Conservation (phyloP, 768 basidiomycete genomes). For the Xerocomus spinulosus region DNA sequence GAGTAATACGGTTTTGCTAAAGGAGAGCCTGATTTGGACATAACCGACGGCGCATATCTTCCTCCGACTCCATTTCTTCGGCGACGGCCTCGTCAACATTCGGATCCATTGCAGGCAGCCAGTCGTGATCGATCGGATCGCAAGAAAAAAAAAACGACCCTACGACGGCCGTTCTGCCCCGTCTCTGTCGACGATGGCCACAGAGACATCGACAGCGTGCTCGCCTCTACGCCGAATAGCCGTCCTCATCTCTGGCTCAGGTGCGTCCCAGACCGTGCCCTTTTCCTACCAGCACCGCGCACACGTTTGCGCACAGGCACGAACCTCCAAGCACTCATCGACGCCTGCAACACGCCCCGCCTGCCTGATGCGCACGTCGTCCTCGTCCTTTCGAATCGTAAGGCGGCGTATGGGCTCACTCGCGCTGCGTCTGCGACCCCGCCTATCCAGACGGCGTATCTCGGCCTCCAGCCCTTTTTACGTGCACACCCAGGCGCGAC, state of each 20-base stretch:
- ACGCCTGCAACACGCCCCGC: slow-evolving; percentile 74
- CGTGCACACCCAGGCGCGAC: slow-evolving; percentile 69
- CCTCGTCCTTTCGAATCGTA: slow-evolving; percentile 88
- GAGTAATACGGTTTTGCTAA: no score
- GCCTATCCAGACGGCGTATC: slow-evolving; percentile 76
- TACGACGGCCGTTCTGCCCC: background rate
- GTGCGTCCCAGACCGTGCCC: slow-evolving; percentile 27
- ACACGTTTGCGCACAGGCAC: slow-evolving; percentile 55
- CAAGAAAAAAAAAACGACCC: background rate
- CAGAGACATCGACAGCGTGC: background rate
- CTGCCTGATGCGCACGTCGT: slow-evolving; percentile 66
- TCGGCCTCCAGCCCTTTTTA: slow-evolving; percentile 81
- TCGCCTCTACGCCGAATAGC: slow-evolving; percentile 35
- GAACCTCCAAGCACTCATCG: slow-evolving; percentile 94
- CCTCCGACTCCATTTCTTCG: no score
- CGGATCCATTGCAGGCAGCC: background rate
- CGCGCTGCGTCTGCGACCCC: slow-evolving; percentile 71
- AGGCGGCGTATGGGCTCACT: slow-evolving; percentile 82
- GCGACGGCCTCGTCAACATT: no score
- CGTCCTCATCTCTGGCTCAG: slow-evolving; percentile 66
- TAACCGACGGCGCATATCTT: background rate
- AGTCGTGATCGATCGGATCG: slow-evolving; percentile 1
- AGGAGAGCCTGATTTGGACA: background rate
- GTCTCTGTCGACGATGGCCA: background rate
- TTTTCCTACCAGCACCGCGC: no score